Conservation (phyloP, 345 rosid species). For the Arabidopsis arenosa region DNA sequence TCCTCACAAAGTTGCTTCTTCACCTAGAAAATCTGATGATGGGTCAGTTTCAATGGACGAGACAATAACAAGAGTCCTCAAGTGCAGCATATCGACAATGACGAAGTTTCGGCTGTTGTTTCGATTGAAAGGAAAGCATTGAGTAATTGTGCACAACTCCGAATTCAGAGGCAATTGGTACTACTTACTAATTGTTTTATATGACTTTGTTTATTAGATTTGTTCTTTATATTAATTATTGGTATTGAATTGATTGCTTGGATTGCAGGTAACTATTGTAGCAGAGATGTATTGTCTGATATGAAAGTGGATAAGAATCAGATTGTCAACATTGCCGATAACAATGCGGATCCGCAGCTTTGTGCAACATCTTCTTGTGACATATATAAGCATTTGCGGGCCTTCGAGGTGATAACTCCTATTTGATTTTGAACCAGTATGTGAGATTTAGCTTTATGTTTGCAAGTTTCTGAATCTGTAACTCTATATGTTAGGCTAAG, state of each 20-base stretch:
- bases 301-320: constrained; percentile 53
- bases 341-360: constrained; percentile 73
- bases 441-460: neutral
- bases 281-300: constrained; percentile 59
- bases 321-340: constrained; percentile 61
- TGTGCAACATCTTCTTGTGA: constrained; percentile 72
- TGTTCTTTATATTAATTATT: neutral
- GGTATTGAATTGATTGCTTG: neutral
- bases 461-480: constrained; percentile 17
- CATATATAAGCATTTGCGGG: constrained; percentile 63
- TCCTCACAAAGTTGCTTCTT: constrained; percentile 45
- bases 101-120: constrained; percentile 54
- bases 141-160: constrained; percentile 74
- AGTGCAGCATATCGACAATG: constrained; percentile 72
- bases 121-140: constrained; percentile 75
- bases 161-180: constrained; percentile 54
- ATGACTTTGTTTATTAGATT: neutral
- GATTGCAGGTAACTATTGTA: constrained; percentile 63
- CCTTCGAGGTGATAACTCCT: constrained; percentile 60
- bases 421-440: neutral
- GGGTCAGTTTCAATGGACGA: constrained; percentile 74
- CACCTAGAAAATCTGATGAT: constrained; percentile 67
- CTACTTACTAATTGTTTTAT: neutral
- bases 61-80: constrained; percentile 83
- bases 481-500: constrained; percentile 53